These are phyloP conservation scores for Bremia lactucae DNA, from an alignment of 352 stramenopile species.

Conservation along the genomic window DNA sequence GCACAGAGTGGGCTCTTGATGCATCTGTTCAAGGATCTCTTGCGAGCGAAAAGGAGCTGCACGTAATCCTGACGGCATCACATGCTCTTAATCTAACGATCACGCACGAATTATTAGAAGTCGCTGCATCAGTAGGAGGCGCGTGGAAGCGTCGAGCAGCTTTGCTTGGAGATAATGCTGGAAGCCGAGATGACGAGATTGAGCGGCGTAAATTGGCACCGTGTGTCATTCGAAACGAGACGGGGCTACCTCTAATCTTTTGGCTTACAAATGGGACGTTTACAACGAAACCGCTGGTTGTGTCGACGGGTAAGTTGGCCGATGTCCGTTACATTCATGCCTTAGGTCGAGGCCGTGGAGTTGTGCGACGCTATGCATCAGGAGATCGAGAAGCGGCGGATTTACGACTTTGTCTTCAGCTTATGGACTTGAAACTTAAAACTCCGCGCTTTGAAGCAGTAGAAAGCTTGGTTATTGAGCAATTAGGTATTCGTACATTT, in stretches of 20 bases:
- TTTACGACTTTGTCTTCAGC: conserved; percentile 50
- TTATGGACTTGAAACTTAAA: conserved; percentile 29
- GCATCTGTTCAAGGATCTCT: conserved; percentile 46
- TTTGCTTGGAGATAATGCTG: not conserved
- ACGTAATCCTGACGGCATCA: conserved; percentile 61
- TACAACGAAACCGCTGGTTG: conserved; percentile 23
- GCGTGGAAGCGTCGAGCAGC: conserved; percentile 47
- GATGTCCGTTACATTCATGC: conserved; percentile 64
- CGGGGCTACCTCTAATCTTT: conserved; percentile 50
- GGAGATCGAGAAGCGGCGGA: conserved; percentile 39
- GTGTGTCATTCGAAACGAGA: conserved; percentile 73
- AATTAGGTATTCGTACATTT: conserved; percentile 56
- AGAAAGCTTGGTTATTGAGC: conserved; percentile 75
- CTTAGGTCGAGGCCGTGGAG: conserved; percentile 40
- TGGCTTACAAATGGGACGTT: conserved; percentile 50
- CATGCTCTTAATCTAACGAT: conserved; percentile 65
- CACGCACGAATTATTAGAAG: conserved; percentile 68
- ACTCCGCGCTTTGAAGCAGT: conserved; percentile 43
- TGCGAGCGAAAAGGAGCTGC: conserved; percentile 44
- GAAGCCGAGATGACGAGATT: conserved; percentile 12
- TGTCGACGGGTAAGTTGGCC: conserved; percentile 34
- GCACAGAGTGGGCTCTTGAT: conserved; percentile 62
- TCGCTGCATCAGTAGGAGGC: conserved; percentile 61
- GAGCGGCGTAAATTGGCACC: conserved; percentile 44
- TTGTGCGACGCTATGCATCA: conserved; percentile 61